Evolutionary conservation across 768 basidiomycete species (phyloP).

Genomic region (Tulasnella calospora): DNA sequence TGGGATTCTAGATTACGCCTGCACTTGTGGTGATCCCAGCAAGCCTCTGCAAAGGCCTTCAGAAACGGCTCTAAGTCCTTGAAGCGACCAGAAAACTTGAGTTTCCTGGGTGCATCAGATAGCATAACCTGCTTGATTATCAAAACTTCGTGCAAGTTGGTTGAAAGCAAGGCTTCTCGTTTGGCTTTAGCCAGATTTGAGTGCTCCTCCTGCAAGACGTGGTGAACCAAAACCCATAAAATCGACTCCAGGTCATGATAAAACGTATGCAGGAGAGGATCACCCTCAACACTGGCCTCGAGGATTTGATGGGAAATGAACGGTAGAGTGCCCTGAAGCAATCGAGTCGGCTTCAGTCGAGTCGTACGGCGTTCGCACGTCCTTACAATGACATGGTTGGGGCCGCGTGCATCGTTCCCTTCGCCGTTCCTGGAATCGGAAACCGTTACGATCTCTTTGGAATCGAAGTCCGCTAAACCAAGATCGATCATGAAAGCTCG

Average conservation of each 20-base stretch:
- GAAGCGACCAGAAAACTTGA: neutral
- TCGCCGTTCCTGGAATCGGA: neutral
- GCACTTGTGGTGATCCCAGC: neutral
- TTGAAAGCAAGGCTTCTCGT: neutral
- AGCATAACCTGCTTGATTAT: neutral
- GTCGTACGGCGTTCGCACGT: no score
- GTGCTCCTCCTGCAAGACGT: neutral
- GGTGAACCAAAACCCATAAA: neutral
- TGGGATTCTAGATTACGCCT: neutral
- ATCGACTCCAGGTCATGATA: neutral
- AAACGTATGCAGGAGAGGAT: neutral
- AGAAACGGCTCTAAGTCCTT: neutral
- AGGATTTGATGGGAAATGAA: neutral
- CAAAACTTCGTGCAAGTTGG: neutral
- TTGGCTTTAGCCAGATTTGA: neutral
- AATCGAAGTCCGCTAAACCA: neutral
- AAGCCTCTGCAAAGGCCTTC: neutral
- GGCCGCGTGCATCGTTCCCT: neutral
- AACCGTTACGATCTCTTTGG: neutral
- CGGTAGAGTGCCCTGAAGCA: neutral
- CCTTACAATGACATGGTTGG: neutral
- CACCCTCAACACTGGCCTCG: neutral
- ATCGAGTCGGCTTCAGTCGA: no score
- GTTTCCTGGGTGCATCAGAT: neutral
- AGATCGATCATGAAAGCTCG: neutral